Evolutionary conservation across 208 protist genomes (phyloP).

Genomic region (Endotrypanum monterogeii): DNA sequence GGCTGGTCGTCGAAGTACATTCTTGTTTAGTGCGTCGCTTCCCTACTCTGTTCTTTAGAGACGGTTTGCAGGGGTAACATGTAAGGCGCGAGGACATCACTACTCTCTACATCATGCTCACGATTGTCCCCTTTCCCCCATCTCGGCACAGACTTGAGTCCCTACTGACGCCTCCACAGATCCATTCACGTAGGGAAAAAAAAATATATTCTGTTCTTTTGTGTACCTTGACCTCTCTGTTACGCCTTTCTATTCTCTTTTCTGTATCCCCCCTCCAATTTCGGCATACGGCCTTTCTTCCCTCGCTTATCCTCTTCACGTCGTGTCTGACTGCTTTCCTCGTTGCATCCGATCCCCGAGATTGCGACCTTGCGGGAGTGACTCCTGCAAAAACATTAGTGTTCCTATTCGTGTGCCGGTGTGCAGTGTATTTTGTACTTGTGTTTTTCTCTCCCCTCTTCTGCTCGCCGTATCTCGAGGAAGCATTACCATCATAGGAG

Average conservation of each 20-base stretch:
- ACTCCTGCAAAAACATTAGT: background rate
- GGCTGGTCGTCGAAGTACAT: background rate
- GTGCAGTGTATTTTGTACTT: conserved; percentile 6
- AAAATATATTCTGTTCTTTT: too few relatives aligned
- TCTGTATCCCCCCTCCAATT: background rate
- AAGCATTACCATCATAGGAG: background rate
- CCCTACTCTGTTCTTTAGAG: too few relatives aligned
- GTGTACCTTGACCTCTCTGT: background rate
- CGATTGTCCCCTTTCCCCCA: background rate
- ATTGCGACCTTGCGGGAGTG: background rate
- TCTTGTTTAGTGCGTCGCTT: too few relatives aligned
- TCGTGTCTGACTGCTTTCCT: too few relatives aligned
- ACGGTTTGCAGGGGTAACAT: background rate
- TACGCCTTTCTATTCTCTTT: background rate
- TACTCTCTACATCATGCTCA: background rate
- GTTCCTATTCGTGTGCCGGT: background rate
- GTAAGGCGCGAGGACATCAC: background rate
- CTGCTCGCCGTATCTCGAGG: background rate
- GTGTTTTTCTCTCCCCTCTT: background rate
- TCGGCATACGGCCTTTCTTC: background rate
- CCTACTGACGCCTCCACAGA: background rate
- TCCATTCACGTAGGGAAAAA: background rate
- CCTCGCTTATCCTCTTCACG: background rate
- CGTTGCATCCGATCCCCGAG: too few relatives aligned
- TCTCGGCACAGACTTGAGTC: background rate